A percentile compares a stretch with the other conserved stretches of the same genome.
phyloP scores from a whole-genome alignment of 2,329 filamentous ascomycete species.

The Neopestalotiopsis clavispora region DNA sequence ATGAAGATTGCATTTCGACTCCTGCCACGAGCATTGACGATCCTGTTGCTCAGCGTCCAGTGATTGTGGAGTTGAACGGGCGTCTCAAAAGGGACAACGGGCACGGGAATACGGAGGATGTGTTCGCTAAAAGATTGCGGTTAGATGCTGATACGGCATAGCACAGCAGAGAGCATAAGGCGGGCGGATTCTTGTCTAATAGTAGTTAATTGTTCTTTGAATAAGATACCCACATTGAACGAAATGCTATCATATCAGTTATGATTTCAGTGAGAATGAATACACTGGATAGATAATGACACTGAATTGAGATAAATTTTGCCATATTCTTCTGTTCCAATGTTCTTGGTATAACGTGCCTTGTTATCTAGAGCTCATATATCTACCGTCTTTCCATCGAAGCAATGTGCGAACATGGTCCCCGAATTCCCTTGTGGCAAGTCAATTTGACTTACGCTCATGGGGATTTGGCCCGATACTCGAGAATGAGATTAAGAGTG shows the following conservation, averaged over 20 bases:
- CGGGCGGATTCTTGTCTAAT: background rate
- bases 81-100: background rate
- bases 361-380: no score
- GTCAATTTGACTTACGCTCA: no score
- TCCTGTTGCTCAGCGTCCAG: background rate
- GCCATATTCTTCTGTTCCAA: no score
- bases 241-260: background rate
- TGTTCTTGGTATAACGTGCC: no score
- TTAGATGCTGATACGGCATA: background rate
- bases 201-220: background rate
- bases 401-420: no score
- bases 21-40: background rate
- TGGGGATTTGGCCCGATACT: no score
- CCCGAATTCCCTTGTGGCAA: no score
- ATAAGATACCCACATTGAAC: background rate
- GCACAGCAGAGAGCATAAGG: background rate
- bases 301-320: no score
- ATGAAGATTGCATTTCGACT: background rate
- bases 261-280: no score
- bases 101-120: background rate
- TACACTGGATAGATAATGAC: no score
- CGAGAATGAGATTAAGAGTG: no score
- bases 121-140: constrained; percentile 17
- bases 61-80: background rate
- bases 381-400: no score